Base-by-base conservation (phyloP, 1,284 basidiomycete species). In the Rhodotorula sp. region DNA sequence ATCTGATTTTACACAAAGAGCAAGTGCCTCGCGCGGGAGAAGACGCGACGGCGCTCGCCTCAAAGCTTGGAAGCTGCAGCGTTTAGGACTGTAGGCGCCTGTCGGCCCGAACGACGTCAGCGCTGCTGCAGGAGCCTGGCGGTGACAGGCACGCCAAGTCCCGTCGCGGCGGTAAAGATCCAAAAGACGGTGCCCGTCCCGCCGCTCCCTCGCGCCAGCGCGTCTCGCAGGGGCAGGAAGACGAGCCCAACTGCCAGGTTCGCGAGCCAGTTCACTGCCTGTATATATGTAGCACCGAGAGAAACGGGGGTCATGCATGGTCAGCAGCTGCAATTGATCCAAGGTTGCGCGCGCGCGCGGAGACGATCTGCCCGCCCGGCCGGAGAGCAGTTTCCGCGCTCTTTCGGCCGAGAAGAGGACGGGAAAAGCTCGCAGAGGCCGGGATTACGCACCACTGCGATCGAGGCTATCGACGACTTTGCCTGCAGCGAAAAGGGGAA, bases 211-310 rank as follows among this genome's bases (percentile, higher is more conserved):
- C 46, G 61, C 18, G 68, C 71, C 49, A 75, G 69, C 39, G 29
- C 67, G 65, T 76, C 68, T 6, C 75, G 68, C 20, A 76, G 62
- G 0, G 75, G 75, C 8, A 76, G 62, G 65, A 76, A 76, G 39
- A 47, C 26, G 46, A 76, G 52, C 3, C 75, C 75, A 16, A 78
- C 68, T 15, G 52, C 14, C 31, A 79, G 76, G 67, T 76, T 78
- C 20, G 62, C 54, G n/a, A 64, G 58, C 78, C 78, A 79, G 66
- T 78, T 79, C 7, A 68, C 52, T 2, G 66, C 69, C 70, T 74
- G 64, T 6, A 23, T 10, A 8, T 16, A 23, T 10, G 51, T 16
- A 26, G 14, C 7, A 15, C 21, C 52, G 52, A 1, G 52, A 23
- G 5, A 15, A n/a, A 54, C 7, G 8, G 52, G 26, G 26, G 5